Base-by-base conservation (phyloP, 2,329 filamentous ascomycete genomes). In the Lachnum nothofagi region DNA sequence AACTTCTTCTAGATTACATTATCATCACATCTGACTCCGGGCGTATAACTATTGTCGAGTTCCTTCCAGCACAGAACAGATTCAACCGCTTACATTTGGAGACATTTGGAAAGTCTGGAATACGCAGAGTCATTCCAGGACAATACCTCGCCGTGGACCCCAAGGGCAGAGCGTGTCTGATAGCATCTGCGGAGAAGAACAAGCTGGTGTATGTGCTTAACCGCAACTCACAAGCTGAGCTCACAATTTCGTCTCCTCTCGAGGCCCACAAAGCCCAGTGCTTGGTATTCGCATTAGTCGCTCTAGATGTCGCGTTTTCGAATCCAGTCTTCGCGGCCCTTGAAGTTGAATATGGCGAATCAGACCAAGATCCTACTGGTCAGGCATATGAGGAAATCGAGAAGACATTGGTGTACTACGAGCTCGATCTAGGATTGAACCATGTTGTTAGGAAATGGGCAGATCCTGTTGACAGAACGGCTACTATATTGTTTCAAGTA, bases 181-280 rank as follows among this genome's bases (percentile, higher is more conserved):
- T 97, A 53, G 90, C 93, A 8, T 91, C 91, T 4, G 79, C 91
- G 47, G 94, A 99, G 72, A 98, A 98, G 79, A 98, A 97, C 74
- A 98, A 98, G 74, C 85, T 99, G 48, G 93, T 98, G 59, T 99
- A 98, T 70, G 91, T 98, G 63, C 77, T 98, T 59, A 97, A 97
- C 69, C 85, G 94, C 57, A 95, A 95, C 70, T 81, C 90, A 3
- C 89, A 97, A 69, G 91, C 91, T 16, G 88, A 95, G 68, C 81
- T 98, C 61, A 94, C 91, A 34, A 98, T 98, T 43, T 98, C 93
- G 4, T 98, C 93, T 12, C 93, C 93, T 0, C 78, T 98, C 16
- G 94, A 98, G 70, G 94, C 93, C 2, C 91, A 98, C 70, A 95
- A 93, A 68, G 83, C 89, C 10, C 89, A 91, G 52, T 91, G 91